A percentile compares a stretch with the other conserved stretches of the same genome.
phyloP scores from a whole-genome alignment of 2,329 filamentous ascomycete genomes.

The Grosmannia serpens region DNA sequence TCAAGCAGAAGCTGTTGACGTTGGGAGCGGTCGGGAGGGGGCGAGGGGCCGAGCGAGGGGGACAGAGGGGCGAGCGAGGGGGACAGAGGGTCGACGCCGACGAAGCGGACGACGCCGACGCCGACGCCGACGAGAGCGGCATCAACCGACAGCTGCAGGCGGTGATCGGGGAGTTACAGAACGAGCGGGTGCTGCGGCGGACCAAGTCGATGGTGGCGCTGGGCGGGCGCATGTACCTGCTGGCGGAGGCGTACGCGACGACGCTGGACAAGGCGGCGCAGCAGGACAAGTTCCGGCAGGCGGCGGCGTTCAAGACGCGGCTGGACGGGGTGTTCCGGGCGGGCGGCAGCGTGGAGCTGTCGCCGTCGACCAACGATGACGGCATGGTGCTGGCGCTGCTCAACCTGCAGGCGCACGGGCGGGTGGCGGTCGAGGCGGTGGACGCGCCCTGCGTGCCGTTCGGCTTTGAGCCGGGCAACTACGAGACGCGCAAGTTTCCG shows the following conservation, averaged over 20 bases:
- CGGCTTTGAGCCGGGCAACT: conserved; percentile 60
- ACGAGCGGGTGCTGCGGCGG: conserved; percentile 44
- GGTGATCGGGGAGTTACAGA: conserved; percentile 36
- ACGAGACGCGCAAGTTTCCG: conserved; percentile 57
- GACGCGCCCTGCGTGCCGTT: conserved; percentile 53
- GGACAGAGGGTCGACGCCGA: neutral
- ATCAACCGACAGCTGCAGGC: conserved; percentile 34
- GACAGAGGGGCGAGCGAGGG: neutral
- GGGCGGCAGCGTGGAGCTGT: conserved; percentile 29
- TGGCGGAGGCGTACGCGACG: conserved; percentile 47
- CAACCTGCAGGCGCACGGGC: conserved; percentile 50
- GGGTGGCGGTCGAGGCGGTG: conserved; percentile 39
- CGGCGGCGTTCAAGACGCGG: conserved; percentile 45
- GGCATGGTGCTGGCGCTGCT: conserved; percentile 55
- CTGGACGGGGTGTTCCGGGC: conserved; percentile 45
- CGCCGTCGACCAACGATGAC: conserved; percentile 45
- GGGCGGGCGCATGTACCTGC: conserved; percentile 49
- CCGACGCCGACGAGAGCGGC: neutral
- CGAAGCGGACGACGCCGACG: neutral
- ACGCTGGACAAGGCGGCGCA: conserved; percentile 45
- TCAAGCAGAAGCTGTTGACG: conserved; percentile 39
- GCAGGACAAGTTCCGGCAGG: conserved; percentile 43
- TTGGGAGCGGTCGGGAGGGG: conserved; percentile 24
- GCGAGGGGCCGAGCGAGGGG: neutral
- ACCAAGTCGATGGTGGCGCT: conserved; percentile 45